Evolutionary conservation across 1,139 yeast species (phyloP), one percentile per base, ranked within the genome.

Genomic region (Lodderomyces beijingensis): DNA sequence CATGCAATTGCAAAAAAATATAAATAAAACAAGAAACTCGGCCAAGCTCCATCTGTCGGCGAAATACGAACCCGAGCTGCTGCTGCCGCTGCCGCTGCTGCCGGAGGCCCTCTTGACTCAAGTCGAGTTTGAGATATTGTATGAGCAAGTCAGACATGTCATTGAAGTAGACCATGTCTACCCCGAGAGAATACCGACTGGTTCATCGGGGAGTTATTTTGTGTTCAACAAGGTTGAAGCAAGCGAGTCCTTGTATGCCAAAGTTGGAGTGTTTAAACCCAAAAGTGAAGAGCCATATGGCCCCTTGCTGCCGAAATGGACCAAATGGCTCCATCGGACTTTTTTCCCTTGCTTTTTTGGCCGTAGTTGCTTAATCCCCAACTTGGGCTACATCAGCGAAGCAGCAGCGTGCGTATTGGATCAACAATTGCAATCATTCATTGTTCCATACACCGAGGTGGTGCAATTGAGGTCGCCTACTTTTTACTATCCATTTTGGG

Each of bases 231-330:
- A 29, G 13, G 27, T 36, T 7, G 38, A 41, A 25, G 8, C 30
- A 9, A 39, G 27, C 2, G 5, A 23, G 10, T 12, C 16, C 3
- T 21, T 45, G 7, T 39, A 42, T 25, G 32, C 19, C 7, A 53
- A 44, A 28, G 70, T 69, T 4, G 89, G 81, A 0, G 79, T 82
- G 3, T 82, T 82, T 62, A 82, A 82, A 50, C 91, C 91, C 5
- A 80, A 80, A 49, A 87, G 81, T 53, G 91, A 82, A 53, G 89
- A 82, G 44, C 91, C 89, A 0, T 82, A 82, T 48, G 91, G 89
- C 0, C 86, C 88, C 0, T 50, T 82, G 34, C 77, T 84, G 4
- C 89, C 89, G 0, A 82, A 82, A 51, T 79, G 89, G 88, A 74
- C 85, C 2, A 82, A 82, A 55, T 82, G 89, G 89, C 52, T 80